Evolutionary conservation across 441 rosid genomes (phyloP).

Genomic region (Adansonia grandidieri): DNA sequence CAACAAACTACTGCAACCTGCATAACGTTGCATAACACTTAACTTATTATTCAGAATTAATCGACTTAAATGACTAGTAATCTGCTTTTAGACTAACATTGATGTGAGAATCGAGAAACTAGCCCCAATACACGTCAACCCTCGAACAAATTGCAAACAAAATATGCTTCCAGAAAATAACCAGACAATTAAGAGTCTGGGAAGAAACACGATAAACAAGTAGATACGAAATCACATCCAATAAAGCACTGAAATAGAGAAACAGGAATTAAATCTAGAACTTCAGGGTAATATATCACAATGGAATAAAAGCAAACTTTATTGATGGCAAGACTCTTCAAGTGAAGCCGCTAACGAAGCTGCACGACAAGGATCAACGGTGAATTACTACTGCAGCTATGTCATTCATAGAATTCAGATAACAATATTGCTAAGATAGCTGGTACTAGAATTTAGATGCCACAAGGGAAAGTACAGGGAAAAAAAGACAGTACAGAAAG

Average conservation of each 20-base stretch:
- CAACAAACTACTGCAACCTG: slow-evolving; percentile 32
- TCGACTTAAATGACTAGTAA: neutral
- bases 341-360: neutral
- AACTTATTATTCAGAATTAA: neutral
- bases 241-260: neutral
- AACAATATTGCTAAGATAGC: too few species aligned
- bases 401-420: neutral
- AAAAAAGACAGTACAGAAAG: neutral
- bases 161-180: neutral
- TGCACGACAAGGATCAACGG: neutral
- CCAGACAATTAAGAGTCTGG: neutral
- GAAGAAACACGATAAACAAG: neutral
- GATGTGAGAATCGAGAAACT: neutral
- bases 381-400: neutral
- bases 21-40: slow-evolving; percentile 21
- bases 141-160: slow-evolving; percentile 15
- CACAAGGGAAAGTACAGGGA: too few species aligned
- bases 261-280: neutral
- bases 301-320: neutral
- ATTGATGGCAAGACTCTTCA: neutral
- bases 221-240: slow-evolving; percentile 6
- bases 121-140: neutral
- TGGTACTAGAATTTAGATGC: too few species aligned
- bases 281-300: neutral
- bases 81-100: neutral